phyloP scores from a whole-genome alignment of 139 green algal species.

The Bryopsis sp. region DNA sequence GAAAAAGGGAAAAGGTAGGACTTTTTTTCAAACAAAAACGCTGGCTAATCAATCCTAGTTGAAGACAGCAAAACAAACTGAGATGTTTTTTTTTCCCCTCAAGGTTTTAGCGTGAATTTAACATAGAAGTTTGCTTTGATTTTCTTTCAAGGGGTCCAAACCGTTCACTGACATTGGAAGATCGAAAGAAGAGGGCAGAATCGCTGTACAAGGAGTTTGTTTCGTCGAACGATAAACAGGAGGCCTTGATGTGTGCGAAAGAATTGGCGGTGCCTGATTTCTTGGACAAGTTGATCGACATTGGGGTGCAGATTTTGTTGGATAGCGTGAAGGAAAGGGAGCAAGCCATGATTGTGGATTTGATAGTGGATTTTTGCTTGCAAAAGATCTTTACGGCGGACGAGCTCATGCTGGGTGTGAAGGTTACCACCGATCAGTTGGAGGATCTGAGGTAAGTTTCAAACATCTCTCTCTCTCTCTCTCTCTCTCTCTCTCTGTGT shows the following conservation, averaged over 20 bases:
- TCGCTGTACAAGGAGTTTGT: slow-evolving; percentile 43
- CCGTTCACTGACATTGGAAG: slow-evolving; percentile 29
- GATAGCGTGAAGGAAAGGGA: slow-evolving; percentile 48
- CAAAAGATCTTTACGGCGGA: slow-evolving; percentile 31
- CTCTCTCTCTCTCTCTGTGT: no score
- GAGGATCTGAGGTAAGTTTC: slow-evolving; percentile 52
- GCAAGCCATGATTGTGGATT: slow-evolving; percentile 39
- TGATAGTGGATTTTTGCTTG: slow-evolving; percentile 51
- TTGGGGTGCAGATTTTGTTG: slow-evolving; percentile 49
- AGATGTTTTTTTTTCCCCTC: no score
- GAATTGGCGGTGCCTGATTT: slow-evolving; percentile 33
- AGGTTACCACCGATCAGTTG: slow-evolving; percentile 35
- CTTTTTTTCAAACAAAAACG: no score
- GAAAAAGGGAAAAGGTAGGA: no score
- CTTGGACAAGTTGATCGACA: slow-evolving; percentile 33
- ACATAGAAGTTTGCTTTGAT: background rate
- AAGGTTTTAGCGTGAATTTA: no score
- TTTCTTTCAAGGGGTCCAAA: slow-evolving; percentile 11
- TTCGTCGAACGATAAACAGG: slow-evolving; percentile 24
- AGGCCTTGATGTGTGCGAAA: slow-evolving; percentile 31
- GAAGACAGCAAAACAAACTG: no score
- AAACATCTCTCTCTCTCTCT: no score
- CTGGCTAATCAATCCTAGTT: no score
- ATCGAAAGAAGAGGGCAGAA: slow-evolving; percentile 31
- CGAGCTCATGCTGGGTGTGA: slow-evolving; percentile 43